Conservation (phyloP, 371 early-diverging fungal genomes). For the Mortierella polycephala region DNA sequence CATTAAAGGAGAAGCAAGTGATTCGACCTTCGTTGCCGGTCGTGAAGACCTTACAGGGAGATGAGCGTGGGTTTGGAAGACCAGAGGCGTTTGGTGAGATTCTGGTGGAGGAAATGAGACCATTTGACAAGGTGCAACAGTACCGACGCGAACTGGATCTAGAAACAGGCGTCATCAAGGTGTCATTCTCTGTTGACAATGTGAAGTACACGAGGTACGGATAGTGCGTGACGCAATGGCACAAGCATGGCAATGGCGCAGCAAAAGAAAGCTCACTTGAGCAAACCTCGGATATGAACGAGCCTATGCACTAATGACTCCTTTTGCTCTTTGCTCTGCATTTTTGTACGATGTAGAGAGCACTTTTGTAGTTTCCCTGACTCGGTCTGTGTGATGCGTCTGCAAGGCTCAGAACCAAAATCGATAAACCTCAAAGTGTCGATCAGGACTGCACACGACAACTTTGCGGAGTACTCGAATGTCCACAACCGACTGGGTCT, state of each 20-base stretch:
- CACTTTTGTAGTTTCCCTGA: slow-evolving; percentile 51
- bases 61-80: slow-evolving; percentile 44
- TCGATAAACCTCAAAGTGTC: slow-evolving; percentile 40
- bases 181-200: slow-evolving; percentile 21
- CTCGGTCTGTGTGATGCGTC: slow-evolving; percentile 37
- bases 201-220: slow-evolving; percentile 39
- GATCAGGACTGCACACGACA: slow-evolving; percentile 17
- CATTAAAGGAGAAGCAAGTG: slow-evolving; percentile 22
- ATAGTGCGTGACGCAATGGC: too few species aligned
- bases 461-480: slow-evolving; percentile 28
- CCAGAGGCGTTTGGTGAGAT: slow-evolving; percentile 40
- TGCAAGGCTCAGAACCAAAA: slow-evolving; percentile 34
- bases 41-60: slow-evolving; percentile 23
- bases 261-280: not conserved
- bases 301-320: not conserved
- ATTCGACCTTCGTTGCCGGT: slow-evolving; percentile 11
- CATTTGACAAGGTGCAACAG: slow-evolving; percentile 30
- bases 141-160: slow-evolving; percentile 39
- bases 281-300: not conserved
- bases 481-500: slow-evolving; percentile 45
- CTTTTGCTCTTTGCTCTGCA: not conserved
- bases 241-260: too few species aligned
- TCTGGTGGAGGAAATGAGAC: slow-evolving; percentile 34
- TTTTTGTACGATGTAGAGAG: slow-evolving; percentile 24
- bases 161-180: slow-evolving; percentile 23